Evolutionary conservation across 2,329 filamentous ascomycete genomes (phyloP), one percentile per base, ranked within the genome.

Genomic region (Hymenoscyphus albidus): DNA sequence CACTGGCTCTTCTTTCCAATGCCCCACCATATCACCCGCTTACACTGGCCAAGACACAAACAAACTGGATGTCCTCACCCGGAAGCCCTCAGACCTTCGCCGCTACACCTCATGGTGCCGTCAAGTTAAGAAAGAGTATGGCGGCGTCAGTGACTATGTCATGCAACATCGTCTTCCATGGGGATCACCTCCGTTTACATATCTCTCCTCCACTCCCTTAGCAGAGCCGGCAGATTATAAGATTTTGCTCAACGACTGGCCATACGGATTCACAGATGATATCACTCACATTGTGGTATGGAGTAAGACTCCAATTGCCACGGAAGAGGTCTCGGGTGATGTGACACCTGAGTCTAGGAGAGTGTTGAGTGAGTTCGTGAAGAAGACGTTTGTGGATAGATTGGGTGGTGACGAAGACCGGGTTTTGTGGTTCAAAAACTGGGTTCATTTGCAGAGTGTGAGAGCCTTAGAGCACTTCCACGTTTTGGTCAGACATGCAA

Each of bases 381-480:
- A 85, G 69, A 81, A 79, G 67, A 88, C 83, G 16, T 97, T 97
- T 74, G 79, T 84, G 40, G 80, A 83, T n/a, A 78, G 77, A 38
- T 78, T 91, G 13, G 82, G 81, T 0, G 75, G 77, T 0, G 78
- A 76, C 3, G 82, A 69, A 64, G 77, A 81, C 5, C 79, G 78
- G 59, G 85, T 89, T 56, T 75, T 93, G 66, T 98, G 93, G 92
- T 97, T 97, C 79, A 96, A 94, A 83, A 97, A 97, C 72, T 97
- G 93, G 93, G 88, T 87, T 65, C 87, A 88, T 32, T 79, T 97
- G 74, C 96, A 97, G 80, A 96, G 91, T 71, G 90, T 97, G 54
- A 86, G 93, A 71, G 85, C 90, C 2, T 81, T 97, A 58, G 93
- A 97, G 79, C 94, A 97, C 76, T 88, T 97, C 73, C 94, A 98